Evolutionary conservation across 768 basidiomycete species (phyloP).

Genomic region (Tylopilus intermedius): DNA sequence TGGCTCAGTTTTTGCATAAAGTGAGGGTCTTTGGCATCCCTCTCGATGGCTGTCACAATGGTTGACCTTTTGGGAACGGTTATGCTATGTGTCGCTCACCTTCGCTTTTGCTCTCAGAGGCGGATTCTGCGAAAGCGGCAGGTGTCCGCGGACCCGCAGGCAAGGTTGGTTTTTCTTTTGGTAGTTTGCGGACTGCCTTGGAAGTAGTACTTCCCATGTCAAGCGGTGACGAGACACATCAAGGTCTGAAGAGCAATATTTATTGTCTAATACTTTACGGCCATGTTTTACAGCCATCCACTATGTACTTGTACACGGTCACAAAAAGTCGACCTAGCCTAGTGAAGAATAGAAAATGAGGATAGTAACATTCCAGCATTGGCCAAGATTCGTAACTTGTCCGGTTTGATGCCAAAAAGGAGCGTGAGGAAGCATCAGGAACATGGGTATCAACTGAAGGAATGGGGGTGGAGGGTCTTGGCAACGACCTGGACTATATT

Average conservation of each 20-base stretch:
- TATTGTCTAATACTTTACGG: conserved; percentile 32
- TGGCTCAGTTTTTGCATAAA: conserved; percentile 59
- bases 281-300: conserved; percentile 37
- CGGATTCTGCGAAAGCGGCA: conserved; percentile 11
- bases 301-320: conserved; percentile 38
- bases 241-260: conserved; percentile 11
- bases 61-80: background rate
- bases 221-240: background rate
- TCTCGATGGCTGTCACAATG: conserved; percentile 47
- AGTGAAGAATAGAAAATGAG: conserved; percentile 28
- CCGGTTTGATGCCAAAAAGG: conserved; percentile 21
- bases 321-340: conserved; percentile 26
- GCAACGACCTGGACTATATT: conserved; percentile 24
- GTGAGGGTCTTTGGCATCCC: conserved; percentile 67
- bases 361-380: conserved; percentile 32
- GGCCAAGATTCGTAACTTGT: conserved; percentile 22
- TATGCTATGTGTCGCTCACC: conserved; percentile 28
- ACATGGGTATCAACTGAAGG: conserved; percentile 30
- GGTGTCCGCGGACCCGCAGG: conserved; percentile 38
- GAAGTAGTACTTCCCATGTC: conserved; percentile 61
- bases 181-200: conserved; percentile 53
- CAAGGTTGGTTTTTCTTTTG: conserved; percentile 48
- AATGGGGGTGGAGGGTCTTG: conserved; percentile 19
- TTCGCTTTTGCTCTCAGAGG: conserved; percentile 50
- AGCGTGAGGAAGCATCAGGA: conserved; percentile 20